Evolutionary conservation across 768 basidiomycete species (phyloP).

Genomic region (Suillus clintonianus): DNA sequence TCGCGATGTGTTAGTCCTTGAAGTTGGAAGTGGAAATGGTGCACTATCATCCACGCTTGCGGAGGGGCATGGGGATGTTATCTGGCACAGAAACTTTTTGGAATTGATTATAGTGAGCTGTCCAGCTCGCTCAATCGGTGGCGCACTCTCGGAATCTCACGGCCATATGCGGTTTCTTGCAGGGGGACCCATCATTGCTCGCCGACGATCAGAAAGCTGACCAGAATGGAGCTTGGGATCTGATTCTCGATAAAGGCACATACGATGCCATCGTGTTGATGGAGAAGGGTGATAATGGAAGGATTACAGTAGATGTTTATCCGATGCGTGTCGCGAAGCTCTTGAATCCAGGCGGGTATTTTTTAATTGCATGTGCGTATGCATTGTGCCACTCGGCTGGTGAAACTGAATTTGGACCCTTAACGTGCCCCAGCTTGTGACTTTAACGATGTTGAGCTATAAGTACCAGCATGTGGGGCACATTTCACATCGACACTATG

Average conservation of each 20-base stretch:
- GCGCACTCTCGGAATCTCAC: slow-evolving; percentile 43
- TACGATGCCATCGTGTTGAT: slow-evolving; percentile 83
- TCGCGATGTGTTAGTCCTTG: slow-evolving; percentile 59
- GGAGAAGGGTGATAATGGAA: slow-evolving; percentile 54
- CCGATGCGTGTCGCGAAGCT: slow-evolving; percentile 55
- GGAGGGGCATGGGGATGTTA: slow-evolving; percentile 51
- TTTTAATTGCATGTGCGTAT: slow-evolving; percentile 78
- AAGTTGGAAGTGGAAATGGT: slow-evolving; percentile 83
- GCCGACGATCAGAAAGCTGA: slow-evolving; percentile 10
- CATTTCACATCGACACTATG: neutral
- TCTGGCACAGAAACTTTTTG: slow-evolving; percentile 47
- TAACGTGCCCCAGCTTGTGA: slow-evolving; percentile 61
- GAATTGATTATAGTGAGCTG: slow-evolving; percentile 80
- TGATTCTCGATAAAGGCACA: slow-evolving; percentile 86
- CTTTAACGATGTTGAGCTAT: slow-evolving; percentile 79
- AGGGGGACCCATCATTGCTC: slow-evolving; percentile 45
- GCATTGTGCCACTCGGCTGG: neutral
- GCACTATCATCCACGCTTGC: slow-evolving; percentile 69
- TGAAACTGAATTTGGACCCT: neutral
- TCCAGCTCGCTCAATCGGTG: slow-evolving; percentile 58
- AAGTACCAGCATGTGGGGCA: slow-evolving; percentile 61
- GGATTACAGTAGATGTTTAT: slow-evolving; percentile 48
- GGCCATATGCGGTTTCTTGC: slow-evolving; percentile 69
- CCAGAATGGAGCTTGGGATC: slow-evolving; percentile 54
- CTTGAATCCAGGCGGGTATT: slow-evolving; percentile 66